Evolutionary conservation across 345 rosid species (phyloP).

Genomic region (Euphorbia tirucalli): DNA sequence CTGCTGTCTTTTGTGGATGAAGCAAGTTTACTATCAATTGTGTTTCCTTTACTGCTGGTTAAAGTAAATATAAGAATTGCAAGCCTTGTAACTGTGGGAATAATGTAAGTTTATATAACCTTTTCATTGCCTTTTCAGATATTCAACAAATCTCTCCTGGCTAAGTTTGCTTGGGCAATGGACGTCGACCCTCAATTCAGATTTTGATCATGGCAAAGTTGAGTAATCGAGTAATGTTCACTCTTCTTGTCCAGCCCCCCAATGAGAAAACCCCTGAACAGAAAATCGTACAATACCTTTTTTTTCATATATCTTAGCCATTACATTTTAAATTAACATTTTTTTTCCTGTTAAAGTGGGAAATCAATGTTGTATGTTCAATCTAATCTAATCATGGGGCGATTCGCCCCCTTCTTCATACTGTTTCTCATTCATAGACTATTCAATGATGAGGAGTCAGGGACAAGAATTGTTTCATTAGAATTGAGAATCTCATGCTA

Average conservation of each 20-base stretch:
- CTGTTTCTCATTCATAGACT: slow-evolving; percentile 3
- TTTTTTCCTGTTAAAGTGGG: slow-evolving; percentile 17
- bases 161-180: slow-evolving; percentile 95
- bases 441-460: neutral
- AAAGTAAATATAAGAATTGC: neutral
- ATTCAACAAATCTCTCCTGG: slow-evolving; percentile 88
- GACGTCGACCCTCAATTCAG: slow-evolving; percentile 89
- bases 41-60: neutral
- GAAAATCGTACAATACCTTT: neutral
- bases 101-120: neutral
- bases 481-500: slow-evolving; percentile 4
- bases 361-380: slow-evolving; percentile 22
- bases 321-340: slow-evolving; percentile 14
- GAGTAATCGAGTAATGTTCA: neutral
- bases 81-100: neutral
- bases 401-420: slow-evolving; percentile 13
- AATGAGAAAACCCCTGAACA: neutral
- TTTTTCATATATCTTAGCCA: neutral
- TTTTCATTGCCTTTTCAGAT: slow-evolving; percentile 46
- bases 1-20: neutral
- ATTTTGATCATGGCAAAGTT: slow-evolving; percentile 46
- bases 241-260: neutral
- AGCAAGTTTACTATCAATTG: neutral
- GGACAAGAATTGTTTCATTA: slow-evolving; percentile 8
- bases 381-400: slow-evolving; percentile 33